Base-by-base conservation (phyloP, 139 green algal genomes). In the Mesostigma viride region DNA sequence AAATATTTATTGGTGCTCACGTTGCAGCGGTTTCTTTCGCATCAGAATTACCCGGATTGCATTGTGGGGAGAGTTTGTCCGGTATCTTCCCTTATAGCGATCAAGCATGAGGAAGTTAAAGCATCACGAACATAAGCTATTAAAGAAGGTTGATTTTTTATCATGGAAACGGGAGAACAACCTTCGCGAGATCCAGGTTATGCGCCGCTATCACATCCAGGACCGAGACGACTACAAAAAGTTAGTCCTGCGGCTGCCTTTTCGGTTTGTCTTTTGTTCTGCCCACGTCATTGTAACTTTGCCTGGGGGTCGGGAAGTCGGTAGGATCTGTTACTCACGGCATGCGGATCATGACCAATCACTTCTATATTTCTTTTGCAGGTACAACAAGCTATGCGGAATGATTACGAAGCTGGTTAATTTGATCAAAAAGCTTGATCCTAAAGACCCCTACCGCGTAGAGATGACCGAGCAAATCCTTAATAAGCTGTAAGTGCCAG, bases 81-180 rank as follows among this genome's bases (percentile, higher is more conserved):
- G n/a, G 40, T 51, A 14, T 51, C 40, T 14, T 24, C 11, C 11
- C 40, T 14, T 51, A 51, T 51, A 8, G 11, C 14, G 40, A 24
- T 24, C 56, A 63, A 33, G 11, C 27, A 98, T 99, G 93, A 76
- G 94, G 24, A 82, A 96, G 69, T 78, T 99, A 8, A 96, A 96
- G 65, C 79, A 85, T 73, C 94, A 99, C 58, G 94, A 99, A 77
- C 77, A 91, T 59, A 96, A 96, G 81, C 76, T 99, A 22, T 75
- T 99, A 0, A 95, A 96, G 59, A 97, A 96, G 70, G 94, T 98
- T 2, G 82, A 99, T 79, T 99, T 99, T 64, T 45, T 98, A 59
- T 69, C 89, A 69, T 99, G 90, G 85, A 96, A 96, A 65, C 87
- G 75, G 40, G 90, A 98, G 70, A 79, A 94, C 81, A 95, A 91